Conservation (phyloP, 208 protist species). For the Wallacemonas collosoma region DNA sequence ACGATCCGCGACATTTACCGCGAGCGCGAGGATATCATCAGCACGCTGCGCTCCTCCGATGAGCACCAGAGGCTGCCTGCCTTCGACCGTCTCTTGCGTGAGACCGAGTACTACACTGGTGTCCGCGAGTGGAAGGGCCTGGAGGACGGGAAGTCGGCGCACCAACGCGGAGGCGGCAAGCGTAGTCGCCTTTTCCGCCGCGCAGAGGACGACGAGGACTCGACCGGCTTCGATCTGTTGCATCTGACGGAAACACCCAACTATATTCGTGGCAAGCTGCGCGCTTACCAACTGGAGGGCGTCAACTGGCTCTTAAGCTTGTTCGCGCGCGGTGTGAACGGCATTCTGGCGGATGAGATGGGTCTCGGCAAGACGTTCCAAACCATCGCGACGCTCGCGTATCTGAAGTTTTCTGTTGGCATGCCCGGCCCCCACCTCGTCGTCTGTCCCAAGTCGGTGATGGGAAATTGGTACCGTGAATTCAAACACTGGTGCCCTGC, state of each 20-base stretch:
- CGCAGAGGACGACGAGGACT: conserved; percentile 43
- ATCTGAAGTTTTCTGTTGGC: conserved; percentile 92
- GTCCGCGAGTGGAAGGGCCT: conserved; percentile 67
- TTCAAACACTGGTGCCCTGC: conserved; percentile 96
- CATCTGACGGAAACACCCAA: conserved; percentile 84
- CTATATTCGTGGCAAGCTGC: conserved; percentile 92
- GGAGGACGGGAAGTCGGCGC: conserved; percentile 14
- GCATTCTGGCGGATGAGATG: conserved; percentile 99
- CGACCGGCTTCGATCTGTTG: conserved; percentile 56
- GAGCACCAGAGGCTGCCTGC: conserved; percentile 59
- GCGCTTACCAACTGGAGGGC: conserved; percentile 98
- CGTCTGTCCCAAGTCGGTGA: conserved; percentile 96
- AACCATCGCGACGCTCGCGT: conserved; percentile 96
- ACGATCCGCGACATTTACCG: conserved; percentile 44
- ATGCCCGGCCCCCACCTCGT: conserved; percentile 96
- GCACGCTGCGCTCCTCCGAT: conserved; percentile 52
- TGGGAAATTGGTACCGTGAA: conserved; percentile 98
- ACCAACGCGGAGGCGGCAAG: conserved; percentile 17
- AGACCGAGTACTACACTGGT: conserved; percentile 90
- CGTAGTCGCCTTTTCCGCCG: conserved; percentile 28
- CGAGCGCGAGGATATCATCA: conserved; percentile 73
- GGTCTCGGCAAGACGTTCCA: conserved; percentile 97
- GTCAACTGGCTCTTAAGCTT: conserved; percentile 98
- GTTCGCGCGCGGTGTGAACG: conserved; percentile 97
- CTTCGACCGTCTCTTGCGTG: conserved; percentile 76